Base-by-base conservation (phyloP, 225 moss, liverwort and hornwort genomes). In the Physcomitrium patens region DNA sequence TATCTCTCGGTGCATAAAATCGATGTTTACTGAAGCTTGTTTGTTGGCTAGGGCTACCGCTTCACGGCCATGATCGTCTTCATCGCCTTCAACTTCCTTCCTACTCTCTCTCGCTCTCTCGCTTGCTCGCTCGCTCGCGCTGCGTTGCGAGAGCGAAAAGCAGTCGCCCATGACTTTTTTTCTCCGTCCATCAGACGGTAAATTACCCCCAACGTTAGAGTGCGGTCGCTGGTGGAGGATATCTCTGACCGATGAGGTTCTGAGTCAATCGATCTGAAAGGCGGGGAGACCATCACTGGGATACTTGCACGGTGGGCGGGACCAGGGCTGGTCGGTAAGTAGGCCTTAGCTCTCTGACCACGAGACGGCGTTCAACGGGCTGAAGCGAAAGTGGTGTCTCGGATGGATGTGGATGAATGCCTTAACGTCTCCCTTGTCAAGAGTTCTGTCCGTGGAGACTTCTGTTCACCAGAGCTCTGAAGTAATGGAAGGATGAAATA, bases 281-380 rank as follows among this genome's bases (percentile, higher is more conserved):
- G 3, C 60, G 24, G 53, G 31, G 31, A 37, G 31, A 37, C 31
- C 4, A 7, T 37, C 31, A 12, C 60, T 44, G 12, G 44, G 7
- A 10, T 70, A 23, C 54, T 15, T 19, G 66, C 55, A 53, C 3
- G 8, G 16, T 27, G 27, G 23, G 47, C 1, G 58, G n/a, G 31
- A 24, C 59, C 74, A 71, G 71, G 67, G 37, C 71, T 63, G 62
- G 83, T 79, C 76, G 83, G 79, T 76, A 83, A 58, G 59, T 72
- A 76, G 79, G 27, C 12, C n/a, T 7, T 2, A 1, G 1, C 2
- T 31, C 23, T 0, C 13, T 4, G 11, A 79, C 73, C 49, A 4
- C 0, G 2, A 0, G 49, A 5, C 22, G 75, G 42, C 82, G 82
- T 67, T 68, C 68, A 24, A 0, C 0, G 72, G 76, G 14, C 51